Evolutionary conservation across 768 basidiomycete genomes (phyloP).

Genomic region (Agrocybe praecox): DNA sequence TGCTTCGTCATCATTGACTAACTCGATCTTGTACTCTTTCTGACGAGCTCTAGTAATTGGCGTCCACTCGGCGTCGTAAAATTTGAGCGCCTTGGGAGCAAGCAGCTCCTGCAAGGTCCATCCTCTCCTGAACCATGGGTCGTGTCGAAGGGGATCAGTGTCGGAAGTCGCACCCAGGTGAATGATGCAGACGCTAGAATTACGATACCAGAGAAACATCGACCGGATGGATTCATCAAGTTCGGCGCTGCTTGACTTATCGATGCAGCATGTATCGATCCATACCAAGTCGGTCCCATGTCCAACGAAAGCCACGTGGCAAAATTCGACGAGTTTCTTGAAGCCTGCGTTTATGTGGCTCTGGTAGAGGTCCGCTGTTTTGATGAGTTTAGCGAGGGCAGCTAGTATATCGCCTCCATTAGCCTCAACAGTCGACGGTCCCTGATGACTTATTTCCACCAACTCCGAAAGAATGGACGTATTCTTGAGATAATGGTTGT

Average conservation of each 20-base stretch:
- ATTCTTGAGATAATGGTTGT: too few species aligned
- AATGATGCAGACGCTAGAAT: constrained; percentile 8
- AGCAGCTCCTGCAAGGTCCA: constrained; percentile 13
- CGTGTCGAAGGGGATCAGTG: not conserved
- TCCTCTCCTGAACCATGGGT: constrained; percentile 10
- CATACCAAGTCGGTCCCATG: not conserved
- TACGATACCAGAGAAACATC: constrained; percentile 9
- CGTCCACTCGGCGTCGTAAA: constrained; percentile 3
- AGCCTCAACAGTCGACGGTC: too few species aligned
- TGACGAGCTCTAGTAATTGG: not conserved
- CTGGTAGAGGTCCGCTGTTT: too few species aligned
- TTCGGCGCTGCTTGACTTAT: constrained; percentile 10
- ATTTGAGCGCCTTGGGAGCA: constrained; percentile 9
- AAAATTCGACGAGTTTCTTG: not conserved
- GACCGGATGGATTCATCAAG: constrained; percentile 15
- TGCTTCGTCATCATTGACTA: not conserved
- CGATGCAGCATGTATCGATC: constrained; percentile 12
- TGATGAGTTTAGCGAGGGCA: too few species aligned
- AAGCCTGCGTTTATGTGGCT: not conserved
- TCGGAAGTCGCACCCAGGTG: not conserved
- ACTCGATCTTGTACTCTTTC: not conserved
- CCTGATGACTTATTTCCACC: too few species aligned
- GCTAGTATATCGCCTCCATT: too few species aligned
- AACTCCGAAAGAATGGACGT: too few species aligned
- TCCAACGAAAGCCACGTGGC: not conserved